Evolutionary conservation across 2,329 filamentous ascomycete genomes (phyloP).

Genomic region (Fusarium sp.): DNA sequence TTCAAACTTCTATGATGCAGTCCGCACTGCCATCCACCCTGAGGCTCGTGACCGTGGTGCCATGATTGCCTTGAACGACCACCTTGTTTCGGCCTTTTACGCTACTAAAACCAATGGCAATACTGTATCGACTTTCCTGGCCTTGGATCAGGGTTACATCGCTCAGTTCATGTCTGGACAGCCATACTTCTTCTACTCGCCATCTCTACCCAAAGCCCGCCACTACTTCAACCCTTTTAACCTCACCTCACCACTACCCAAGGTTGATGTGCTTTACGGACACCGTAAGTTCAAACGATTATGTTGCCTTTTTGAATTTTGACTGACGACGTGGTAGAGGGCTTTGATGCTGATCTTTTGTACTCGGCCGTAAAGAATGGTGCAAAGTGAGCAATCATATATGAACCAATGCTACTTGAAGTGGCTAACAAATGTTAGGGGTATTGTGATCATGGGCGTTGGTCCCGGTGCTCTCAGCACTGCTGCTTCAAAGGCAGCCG

Average conservation of each 20-base stretch:
- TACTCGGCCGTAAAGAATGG: no score
- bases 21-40: slow-evolving; percentile 17
- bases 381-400: no score
- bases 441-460: slow-evolving; percentile 52
- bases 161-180: slow-evolving; percentile 62
- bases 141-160: slow-evolving; percentile 62
- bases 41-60: slow-evolving; percentile 60
- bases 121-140: slow-evolving; percentile 71
- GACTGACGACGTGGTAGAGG: no score
- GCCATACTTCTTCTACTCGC: slow-evolving; percentile 67
- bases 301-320: no score
- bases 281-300: no score
- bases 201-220: slow-evolving; percentile 60
- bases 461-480: slow-evolving; percentile 50
- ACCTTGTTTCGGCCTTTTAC: slow-evolving; percentile 68
- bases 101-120: slow-evolving; percentile 74
- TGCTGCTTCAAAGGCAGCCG: slow-evolving; percentile 46
- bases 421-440: slow-evolving; percentile 38
- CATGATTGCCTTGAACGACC: slow-evolving; percentile 71
- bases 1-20: slow-evolving; percentile 39
- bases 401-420: slow-evolving; percentile 29
- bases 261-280: slow-evolving; percentile 57
- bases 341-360: no score
- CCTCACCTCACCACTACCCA: slow-evolving; percentile 58
- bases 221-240: slow-evolving; percentile 54